Conservation (phyloP, 2,329 filamentous ascomycete genomes). For the Colletotrichum orbiculare region DNA sequence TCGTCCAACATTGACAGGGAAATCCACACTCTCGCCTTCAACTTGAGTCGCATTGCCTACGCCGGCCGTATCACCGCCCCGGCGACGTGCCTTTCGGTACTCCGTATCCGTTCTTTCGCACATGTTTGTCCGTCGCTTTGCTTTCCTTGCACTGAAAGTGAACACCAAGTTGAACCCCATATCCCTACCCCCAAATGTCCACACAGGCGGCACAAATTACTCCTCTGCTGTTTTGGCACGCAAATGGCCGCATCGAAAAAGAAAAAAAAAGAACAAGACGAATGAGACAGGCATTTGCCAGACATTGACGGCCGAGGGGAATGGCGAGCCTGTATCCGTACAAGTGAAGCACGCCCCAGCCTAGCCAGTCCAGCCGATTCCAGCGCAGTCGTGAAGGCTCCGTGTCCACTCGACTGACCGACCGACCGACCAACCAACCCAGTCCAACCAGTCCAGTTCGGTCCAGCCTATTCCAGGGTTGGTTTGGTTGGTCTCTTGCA, state of each 20-base stretch:
- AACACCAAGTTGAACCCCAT: not conserved
- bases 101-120: constrained; percentile 8
- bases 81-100: constrained; percentile 15
- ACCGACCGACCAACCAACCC: no score
- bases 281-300: constrained; percentile 11
- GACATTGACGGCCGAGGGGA: constrained; percentile 4
- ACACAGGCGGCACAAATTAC: no score
- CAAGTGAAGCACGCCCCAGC: not conserved
- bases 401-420: no score
- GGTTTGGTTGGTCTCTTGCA: no score
- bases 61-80: not conserved
- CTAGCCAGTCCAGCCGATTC: constrained; percentile 14
- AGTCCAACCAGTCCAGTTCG: not conserved
- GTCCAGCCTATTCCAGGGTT: no score
- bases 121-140: constrained; percentile 15
- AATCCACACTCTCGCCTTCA: not conserved
- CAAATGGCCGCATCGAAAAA: not conserved
- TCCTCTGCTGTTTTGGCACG: no score
- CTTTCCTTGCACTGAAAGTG: not conserved
- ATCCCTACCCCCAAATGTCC: constrained; percentile 6
- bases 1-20: not conserved
- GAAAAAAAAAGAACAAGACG: not conserved
- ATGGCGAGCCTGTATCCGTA: not conserved
- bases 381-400: not conserved
- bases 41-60: not conserved